A percentile compares a stretch with the other conserved stretches of the same genome.
These are phyloP conservation scores for Solanum etuberosum DNA, from an alignment of 257 asterid species.

Conservation along the genomic window DNA sequence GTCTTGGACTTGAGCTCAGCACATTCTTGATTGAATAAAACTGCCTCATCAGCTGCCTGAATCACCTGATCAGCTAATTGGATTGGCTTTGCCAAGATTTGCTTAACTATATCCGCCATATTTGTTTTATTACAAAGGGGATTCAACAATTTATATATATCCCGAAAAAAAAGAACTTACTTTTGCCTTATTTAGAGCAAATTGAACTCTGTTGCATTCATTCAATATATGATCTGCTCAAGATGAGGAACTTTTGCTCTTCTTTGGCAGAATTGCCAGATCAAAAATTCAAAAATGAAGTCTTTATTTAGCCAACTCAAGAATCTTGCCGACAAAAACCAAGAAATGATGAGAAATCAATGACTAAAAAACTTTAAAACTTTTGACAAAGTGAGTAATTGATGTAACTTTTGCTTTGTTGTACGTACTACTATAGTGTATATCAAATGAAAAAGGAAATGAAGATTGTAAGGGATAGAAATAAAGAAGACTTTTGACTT, in stretches of 20 bases:
- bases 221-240: not conserved
- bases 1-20: constrained; percentile 20
- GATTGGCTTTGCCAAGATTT: constrained; percentile 34
- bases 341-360: not conserved
- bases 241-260: not conserved
- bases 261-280: not conserved
- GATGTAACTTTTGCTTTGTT: not conserved
- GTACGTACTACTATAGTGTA: not conserved
- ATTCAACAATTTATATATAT: not conserved
- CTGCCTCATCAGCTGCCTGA: constrained; percentile 28
- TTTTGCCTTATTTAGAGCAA: not conserved
- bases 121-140: not conserved
- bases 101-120: constrained; percentile 35
- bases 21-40: constrained; percentile 19
- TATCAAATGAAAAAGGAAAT: not conserved
- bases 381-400: not conserved
- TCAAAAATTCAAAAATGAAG: not conserved
- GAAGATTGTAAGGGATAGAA: not conserved
- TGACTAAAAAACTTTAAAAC: not conserved
- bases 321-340: not conserved
- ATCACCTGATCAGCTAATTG: constrained; percentile 31
- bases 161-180: not conserved
- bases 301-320: not conserved
- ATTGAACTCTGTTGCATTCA: not conserved
- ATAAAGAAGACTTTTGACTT: not conserved